These are phyloP conservation scores for Dryadomyces quercus-mongolicae DNA, from an alignment of 2,329 filamentous ascomycete genomes.

Conservation along the genomic window DNA sequence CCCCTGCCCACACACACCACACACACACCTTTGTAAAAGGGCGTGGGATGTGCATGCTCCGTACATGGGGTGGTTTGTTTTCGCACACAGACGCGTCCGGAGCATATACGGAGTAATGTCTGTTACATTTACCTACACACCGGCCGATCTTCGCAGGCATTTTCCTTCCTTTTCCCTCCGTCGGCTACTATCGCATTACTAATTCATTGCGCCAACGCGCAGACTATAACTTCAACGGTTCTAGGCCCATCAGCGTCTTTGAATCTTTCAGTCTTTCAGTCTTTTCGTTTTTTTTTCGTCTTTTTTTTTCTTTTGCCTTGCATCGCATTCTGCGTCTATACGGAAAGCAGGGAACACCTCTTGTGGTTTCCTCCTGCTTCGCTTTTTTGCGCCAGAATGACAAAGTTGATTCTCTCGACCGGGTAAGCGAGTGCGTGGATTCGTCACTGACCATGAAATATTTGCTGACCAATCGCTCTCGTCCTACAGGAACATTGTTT, in stretches of 20 bases:
- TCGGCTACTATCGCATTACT: neutral
- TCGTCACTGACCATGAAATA: too few relatives aligned
- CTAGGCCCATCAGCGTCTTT: too few relatives aligned
- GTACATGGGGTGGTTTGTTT: too few relatives aligned
- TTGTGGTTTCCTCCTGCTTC: neutral
- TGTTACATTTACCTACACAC: too few relatives aligned
- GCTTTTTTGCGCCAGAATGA: constrained; percentile 30
- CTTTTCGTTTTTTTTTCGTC: too few relatives aligned
- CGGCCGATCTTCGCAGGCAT: neutral
- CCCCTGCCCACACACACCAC: too few relatives aligned
- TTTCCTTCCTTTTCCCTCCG: neutral
- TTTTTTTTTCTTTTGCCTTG: neutral
- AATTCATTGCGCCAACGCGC: neutral
- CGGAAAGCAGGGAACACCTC: neutral
- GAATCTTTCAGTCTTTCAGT: neutral
- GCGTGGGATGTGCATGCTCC: too few relatives aligned
- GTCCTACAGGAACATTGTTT: constrained; percentile 61
- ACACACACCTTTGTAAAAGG: too few relatives aligned
- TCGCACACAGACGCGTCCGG: too few relatives aligned
- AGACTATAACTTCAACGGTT: neutral
- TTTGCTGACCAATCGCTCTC: neutral
- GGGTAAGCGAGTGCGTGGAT: constrained; percentile 44
- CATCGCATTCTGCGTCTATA: too few relatives aligned
- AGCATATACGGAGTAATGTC: too few relatives aligned
- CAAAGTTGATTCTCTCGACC: constrained; percentile 76